Base-by-base conservation (phyloP, 2,329 filamentous ascomycete genomes). In the Amphichorda felina region DNA sequence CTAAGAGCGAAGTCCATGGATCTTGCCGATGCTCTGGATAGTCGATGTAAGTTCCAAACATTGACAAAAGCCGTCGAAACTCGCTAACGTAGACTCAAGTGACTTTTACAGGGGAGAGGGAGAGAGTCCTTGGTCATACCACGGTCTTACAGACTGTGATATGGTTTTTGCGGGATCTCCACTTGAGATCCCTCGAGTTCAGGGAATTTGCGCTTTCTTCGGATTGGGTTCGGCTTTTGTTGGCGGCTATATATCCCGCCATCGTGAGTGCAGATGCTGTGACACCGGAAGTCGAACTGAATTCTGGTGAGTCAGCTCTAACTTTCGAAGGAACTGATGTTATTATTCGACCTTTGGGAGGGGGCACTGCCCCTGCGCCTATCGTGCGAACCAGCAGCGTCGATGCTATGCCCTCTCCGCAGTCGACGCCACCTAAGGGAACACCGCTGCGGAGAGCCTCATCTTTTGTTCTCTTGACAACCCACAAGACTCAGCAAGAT, bases 271-370 rank as follows among this genome's bases (percentile, higher is more conserved):
- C 84, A 10, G 86, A 95, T 56, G 71, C 79, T 16, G 79, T 95
- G 27, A 81, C 75, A 37, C 79, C 91, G 0, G 83, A 91, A 47
- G 83, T 79, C 1, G 91, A 98, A 54, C 61, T 96, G n/a, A 78
- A 86, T 46, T 88, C 86, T 13, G 73, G 82, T 46, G 81, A 88
- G 44, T 83, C 83, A 9, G 73, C 76, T 2, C 69, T 94, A 38
- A 89, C 77, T 1, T 94, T 94, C 45, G 85, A 91, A 45, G 86
- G 86, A 1, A 78, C 80, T 30, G 85, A 89, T 55, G 81, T 94
- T 2, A 81, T 88, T 17, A 82, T 93, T 40, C 76, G 83, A 11
- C 84, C 85, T 0, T 69, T 84, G 4, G 77, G 47, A 3, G 53
- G 49, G 3, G 51, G 51, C 3, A 44, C 61, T 15, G 61, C 75